phyloP scores from a whole-genome alignment of 2,329 filamentous ascomycete species.

The Fusarium sp. region DNA sequence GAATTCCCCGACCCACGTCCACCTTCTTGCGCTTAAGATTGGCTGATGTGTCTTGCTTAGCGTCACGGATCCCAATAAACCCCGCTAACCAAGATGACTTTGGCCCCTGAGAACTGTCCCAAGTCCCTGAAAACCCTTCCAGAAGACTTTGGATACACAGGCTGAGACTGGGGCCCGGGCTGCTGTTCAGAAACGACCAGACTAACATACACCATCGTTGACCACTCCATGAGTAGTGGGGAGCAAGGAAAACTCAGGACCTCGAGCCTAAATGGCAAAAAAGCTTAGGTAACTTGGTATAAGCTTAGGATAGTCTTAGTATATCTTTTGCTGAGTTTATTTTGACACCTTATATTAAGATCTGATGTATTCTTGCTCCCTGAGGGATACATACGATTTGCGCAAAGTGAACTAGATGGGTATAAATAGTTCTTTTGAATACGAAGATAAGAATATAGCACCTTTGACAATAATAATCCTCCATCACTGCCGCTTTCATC shows the following conservation, averaged over 20 bases:
- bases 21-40: slow-evolving; percentile 6
- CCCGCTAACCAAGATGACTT: slow-evolving; percentile 4
- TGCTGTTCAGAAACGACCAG: not conserved
- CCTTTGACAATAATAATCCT: not conserved
- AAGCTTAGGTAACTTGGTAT: not conserved
- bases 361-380: not conserved
- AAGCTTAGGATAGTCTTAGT: not conserved
- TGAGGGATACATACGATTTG: not conserved
- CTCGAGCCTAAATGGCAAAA: not conserved
- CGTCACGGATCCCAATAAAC: not conserved
- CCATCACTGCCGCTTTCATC: not conserved
- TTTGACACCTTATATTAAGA: not conserved
- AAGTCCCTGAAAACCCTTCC: slow-evolving; percentile 28
- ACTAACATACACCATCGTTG: not conserved
- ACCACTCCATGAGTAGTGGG: not conserved
- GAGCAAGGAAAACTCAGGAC: not conserved
- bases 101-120: slow-evolving; percentile 25
- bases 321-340: not conserved
- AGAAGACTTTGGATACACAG: slow-evolving; percentile 12
- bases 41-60: slow-evolving; percentile 2
- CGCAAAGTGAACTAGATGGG: not conserved
- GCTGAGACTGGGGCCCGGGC: not conserved
- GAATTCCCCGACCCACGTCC: slow-evolving; percentile 8
- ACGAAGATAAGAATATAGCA: not conserved
- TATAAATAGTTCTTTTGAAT: not conserved